These are phyloP conservation scores for Botrytis squamosa DNA, from an alignment of 2,329 filamentous ascomycete genomes.

Conservation along the genomic window DNA sequence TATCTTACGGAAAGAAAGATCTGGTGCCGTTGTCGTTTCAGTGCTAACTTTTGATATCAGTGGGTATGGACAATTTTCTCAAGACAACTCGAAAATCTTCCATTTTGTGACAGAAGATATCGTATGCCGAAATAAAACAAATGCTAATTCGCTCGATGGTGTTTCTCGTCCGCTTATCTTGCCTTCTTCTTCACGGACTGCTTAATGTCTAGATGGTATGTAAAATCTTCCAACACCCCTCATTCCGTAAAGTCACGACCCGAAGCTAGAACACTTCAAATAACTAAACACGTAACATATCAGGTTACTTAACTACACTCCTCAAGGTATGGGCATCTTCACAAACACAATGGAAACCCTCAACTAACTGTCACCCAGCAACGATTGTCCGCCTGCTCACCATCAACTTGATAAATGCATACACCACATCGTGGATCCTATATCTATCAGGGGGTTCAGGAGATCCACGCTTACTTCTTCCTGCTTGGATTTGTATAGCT, in stretches of 20 bases:
- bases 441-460: slow-evolving; percentile 68
- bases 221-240: slow-evolving; percentile 21
- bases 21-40: background rate
- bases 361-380: slow-evolving; percentile 43
- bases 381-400: slow-evolving; percentile 77
- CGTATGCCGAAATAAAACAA: background rate
- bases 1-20: background rate
- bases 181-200: slow-evolving; percentile 83
- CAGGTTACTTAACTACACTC: slow-evolving; percentile 82
- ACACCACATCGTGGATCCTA: slow-evolving; percentile 70
- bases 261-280: slow-evolving; percentile 6
- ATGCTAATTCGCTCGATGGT: slow-evolving; percentile 47
- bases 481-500: slow-evolving; percentile 76
- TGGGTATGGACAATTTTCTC: slow-evolving; percentile 1
- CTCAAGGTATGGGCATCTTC: slow-evolving; percentile 47
- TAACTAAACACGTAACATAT: slow-evolving; percentile 6
- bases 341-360: background rate
- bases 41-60: slow-evolving; percentile 1
- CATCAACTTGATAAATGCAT: slow-evolving; percentile 71
- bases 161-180: slow-evolving; percentile 72
- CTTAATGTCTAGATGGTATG: slow-evolving; percentile 77
- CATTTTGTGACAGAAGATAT: background rate
- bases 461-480: slow-evolving; percentile 68
- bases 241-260: background rate
- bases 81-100: background rate